phyloP scores from a whole-genome alignment of 2,329 filamentous ascomycete species.

The Trichophyton mentagrophytes region DNA sequence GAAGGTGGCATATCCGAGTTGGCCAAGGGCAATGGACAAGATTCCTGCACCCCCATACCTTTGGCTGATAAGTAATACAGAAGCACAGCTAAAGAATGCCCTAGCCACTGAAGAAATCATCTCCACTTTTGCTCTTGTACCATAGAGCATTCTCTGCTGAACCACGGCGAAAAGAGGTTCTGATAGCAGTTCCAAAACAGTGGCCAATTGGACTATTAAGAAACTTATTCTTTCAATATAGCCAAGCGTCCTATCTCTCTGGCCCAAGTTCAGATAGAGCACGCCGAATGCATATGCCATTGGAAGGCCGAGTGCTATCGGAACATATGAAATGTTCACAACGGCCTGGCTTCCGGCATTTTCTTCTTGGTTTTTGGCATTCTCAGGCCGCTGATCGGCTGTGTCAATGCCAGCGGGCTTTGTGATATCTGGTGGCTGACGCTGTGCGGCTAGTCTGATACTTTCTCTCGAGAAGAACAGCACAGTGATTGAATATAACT shows the following conservation, averaged over 20 bases:
- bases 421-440: slow-evolving; percentile 41
- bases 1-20: slow-evolving; percentile 59
- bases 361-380: slow-evolving; percentile 14
- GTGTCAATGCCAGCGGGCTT: slow-evolving; percentile 2
- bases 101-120: slow-evolving; percentile 66
- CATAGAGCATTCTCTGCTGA: slow-evolving; percentile 69
- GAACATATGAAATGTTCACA: slow-evolving; percentile 77
- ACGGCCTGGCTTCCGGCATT: slow-evolving; percentile 49
- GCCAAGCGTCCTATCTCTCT: slow-evolving; percentile 40
- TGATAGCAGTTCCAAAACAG: slow-evolving; percentile 61
- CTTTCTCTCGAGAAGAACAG: slow-evolving; percentile 90
- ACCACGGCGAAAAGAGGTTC: slow-evolving; percentile 85
- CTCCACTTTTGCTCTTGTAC: slow-evolving; percentile 69
- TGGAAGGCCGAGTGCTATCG: slow-evolving; percentile 54
- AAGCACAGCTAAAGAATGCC: slow-evolving; percentile 60
- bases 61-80: slow-evolving; percentile 52
- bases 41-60: slow-evolving; percentile 51
- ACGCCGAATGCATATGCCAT: slow-evolving; percentile 53
- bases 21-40: slow-evolving; percentile 78
- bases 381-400: background rate
- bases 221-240: slow-evolving; percentile 52
- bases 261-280: slow-evolving; percentile 50
- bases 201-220: slow-evolving; percentile 43
- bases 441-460: slow-evolving; percentile 78
- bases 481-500: slow-evolving; percentile 85